Percentiles rank a stretch among this genome's conserved stretches.
Conservation (phyloP, 257 asterid species). For the Galeopsis tetrahit region DNA sequence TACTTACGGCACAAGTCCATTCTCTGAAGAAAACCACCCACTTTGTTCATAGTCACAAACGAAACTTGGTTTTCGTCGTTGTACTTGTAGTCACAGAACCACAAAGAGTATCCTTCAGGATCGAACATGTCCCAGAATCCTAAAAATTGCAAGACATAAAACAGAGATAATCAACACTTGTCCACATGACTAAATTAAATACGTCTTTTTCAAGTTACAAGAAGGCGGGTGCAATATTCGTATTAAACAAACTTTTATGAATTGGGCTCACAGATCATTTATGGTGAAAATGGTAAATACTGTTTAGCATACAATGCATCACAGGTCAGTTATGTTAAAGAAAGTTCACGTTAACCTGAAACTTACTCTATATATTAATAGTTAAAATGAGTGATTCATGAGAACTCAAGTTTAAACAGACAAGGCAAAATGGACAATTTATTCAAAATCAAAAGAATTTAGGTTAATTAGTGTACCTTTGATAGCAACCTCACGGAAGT, state of each 20-base stretch:
- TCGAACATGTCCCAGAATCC: slow-evolving; percentile 99
- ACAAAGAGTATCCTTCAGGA: slow-evolving; percentile 93
- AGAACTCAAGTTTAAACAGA: neutral
- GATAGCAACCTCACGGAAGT: slow-evolving; percentile 94
- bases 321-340: too few species aligned
- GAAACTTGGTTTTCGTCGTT: slow-evolving; percentile 89
- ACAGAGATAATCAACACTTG: slow-evolving; percentile 3
- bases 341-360: too few species aligned
- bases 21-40: slow-evolving; percentile 88
- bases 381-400: neutral
- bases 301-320: too few species aligned
- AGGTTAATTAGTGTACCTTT: slow-evolving; percentile 51
- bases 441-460: neutral
- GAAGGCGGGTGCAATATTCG: too few species aligned
- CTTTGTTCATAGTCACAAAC: slow-evolving; percentile 90
- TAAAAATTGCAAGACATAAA: slow-evolving; percentile 28
- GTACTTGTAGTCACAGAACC: slow-evolving; percentile 98
- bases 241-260: too few species aligned
- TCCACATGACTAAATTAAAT: neutral
- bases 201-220: too few species aligned
- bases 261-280: too few species aligned
- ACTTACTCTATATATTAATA: too few species aligned
- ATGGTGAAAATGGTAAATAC: too few species aligned
- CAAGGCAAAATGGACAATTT: neutral
- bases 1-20: slow-evolving; percentile 95